A percentile compares a stretch with the other conserved stretches of the same genome.
phyloP scores from a whole-genome alignment of 2,329 filamentous ascomycete genomes.

The Pseudogymnoascus sp. region DNA sequence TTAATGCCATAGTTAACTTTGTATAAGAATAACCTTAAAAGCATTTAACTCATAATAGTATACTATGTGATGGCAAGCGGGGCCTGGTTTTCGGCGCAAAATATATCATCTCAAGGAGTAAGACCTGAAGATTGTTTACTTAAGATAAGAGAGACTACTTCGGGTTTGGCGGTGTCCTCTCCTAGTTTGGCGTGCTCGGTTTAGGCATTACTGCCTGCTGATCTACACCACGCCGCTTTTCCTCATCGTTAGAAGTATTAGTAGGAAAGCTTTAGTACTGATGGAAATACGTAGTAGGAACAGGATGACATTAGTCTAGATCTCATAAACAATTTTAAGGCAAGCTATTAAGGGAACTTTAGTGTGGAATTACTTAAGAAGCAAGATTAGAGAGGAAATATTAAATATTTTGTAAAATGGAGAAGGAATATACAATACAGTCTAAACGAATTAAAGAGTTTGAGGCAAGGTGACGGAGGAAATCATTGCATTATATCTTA shows the following conservation, averaged over 20 bases:
- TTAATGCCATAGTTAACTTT: background rate
- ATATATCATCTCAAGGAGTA: too few species aligned
- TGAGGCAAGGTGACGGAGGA: background rate
- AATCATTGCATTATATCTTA: background rate
- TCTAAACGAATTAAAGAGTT: slow-evolving; percentile 11
- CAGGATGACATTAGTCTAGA: slow-evolving; percentile 12
- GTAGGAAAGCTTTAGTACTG: slow-evolving; percentile 17
- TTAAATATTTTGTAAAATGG: slow-evolving; percentile 15
- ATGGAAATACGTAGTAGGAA: slow-evolving; percentile 17
- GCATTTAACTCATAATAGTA: background rate
- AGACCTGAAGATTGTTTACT: too few species aligned
- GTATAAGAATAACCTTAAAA: background rate
- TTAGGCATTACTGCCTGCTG: too few species aligned
- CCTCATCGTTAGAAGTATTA: background rate
- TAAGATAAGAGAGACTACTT: too few species aligned
- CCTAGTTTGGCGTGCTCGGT: too few species aligned
- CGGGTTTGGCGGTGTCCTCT: too few species aligned
- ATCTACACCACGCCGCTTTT: too few species aligned
- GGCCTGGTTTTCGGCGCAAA: too few species aligned
- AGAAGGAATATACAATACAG: slow-evolving; percentile 13
- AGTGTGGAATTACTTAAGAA: slow-evolving; percentile 13
- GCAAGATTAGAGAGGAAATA: slow-evolving; percentile 8
- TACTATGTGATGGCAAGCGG: too few species aligned
- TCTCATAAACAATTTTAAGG: slow-evolving; percentile 13
- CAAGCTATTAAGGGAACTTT: slow-evolving; percentile 14